phyloP scores from a whole-genome alignment of 495 filamentous ascomycete species.

The Penicillium cinerascens region DNA sequence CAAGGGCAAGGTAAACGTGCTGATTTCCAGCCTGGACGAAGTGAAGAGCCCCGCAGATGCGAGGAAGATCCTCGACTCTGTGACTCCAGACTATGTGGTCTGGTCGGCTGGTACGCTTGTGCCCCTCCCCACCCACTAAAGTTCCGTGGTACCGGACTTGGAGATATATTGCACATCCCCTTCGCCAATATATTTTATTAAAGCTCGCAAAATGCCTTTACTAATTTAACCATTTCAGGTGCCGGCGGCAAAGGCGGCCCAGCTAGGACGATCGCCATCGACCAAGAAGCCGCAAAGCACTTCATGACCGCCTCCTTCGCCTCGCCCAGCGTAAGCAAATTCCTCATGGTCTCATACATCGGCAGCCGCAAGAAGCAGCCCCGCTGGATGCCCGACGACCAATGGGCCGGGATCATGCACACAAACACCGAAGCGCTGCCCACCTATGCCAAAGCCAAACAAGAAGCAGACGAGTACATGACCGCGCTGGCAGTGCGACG shows the following conservation, averaged over 20 bases:
- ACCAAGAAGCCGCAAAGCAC: slow-evolving; percentile 64
- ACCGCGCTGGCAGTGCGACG: slow-evolving; percentile 52
- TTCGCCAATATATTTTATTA: not conserved
- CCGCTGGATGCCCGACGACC: slow-evolving; percentile 63
- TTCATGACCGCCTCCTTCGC: slow-evolving; percentile 66
- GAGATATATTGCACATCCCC: not conserved
- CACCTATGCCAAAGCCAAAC: slow-evolving; percentile 69
- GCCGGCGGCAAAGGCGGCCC: slow-evolving; percentile 75
- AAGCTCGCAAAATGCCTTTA: not conserved
- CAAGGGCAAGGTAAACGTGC: slow-evolving; percentile 53
- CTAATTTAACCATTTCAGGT: slow-evolving; percentile 30
- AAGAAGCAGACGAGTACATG: slow-evolving; percentile 70
- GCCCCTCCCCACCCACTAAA: slow-evolving; percentile 7
- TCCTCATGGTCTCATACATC: slow-evolving; percentile 70
- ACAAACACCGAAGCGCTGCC: slow-evolving; percentile 54
- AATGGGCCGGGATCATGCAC: slow-evolving; percentile 49
- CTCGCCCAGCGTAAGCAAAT: slow-evolving; percentile 59
- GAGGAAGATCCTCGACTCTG: slow-evolving; percentile 55
- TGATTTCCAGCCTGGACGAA: slow-evolving; percentile 68
- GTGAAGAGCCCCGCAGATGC: slow-evolving; percentile 61
- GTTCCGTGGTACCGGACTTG: not conserved
- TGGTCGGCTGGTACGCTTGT: slow-evolving; percentile 66
- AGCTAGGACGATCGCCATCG: slow-evolving; percentile 57
- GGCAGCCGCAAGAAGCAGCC: slow-evolving; percentile 56
- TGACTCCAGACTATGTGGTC: slow-evolving; percentile 66